Evolutionary conservation across 2,329 filamentous ascomycete species (phyloP).

Genomic region (Sarocladium brachiariae): DNA sequence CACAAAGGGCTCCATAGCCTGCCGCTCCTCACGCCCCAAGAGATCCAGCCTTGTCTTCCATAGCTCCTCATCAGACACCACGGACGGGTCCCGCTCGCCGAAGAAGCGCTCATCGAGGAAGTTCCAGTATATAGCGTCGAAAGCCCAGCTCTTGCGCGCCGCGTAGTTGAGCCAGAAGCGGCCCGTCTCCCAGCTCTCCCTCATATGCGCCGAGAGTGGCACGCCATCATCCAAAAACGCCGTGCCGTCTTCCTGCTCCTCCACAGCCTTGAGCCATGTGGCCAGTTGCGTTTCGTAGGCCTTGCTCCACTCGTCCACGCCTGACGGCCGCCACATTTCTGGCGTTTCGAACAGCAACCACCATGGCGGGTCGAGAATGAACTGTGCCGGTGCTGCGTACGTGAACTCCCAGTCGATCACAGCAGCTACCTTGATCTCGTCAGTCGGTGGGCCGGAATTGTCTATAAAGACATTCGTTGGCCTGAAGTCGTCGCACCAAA

Average conservation of each 20-base stretch:
- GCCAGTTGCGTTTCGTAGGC: slow-evolving; percentile 25
- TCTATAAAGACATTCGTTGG: slow-evolving; percentile 27
- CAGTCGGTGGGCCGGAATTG: slow-evolving; percentile 18
- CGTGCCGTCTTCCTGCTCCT: slow-evolving; percentile 16
- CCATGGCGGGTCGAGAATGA: slow-evolving; percentile 28
- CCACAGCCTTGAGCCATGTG: slow-evolving; percentile 26
- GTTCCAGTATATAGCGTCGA: slow-evolving; percentile 31
- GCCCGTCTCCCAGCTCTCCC: slow-evolving; percentile 27
- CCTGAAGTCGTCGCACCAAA: slow-evolving; percentile 26
- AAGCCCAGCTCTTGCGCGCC: slow-evolving; percentile 29
- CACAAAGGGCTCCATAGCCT: slow-evolving; percentile 23
- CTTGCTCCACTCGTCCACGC: slow-evolving; percentile 24
- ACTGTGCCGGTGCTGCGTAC: slow-evolving; percentile 27
- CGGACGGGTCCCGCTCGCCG: slow-evolving; percentile 16
- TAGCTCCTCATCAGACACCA: slow-evolving; percentile 13
- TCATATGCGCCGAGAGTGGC: slow-evolving; percentile 28
- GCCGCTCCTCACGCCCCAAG: slow-evolving; percentile 19
- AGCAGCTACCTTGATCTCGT: slow-evolving; percentile 23
- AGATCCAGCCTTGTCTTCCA: slow-evolving; percentile 23
- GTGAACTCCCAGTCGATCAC: slow-evolving; percentile 36
- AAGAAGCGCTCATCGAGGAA: slow-evolving; percentile 29
- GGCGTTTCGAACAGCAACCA: slow-evolving; percentile 28
- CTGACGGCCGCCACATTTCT: slow-evolving; percentile 23
- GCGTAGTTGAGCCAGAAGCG: slow-evolving; percentile 28
- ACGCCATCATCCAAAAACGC: slow-evolving; percentile 10